Conservation (phyloP, 1,139 yeast species). For the Barnettozyma hawaiiensis region DNA sequence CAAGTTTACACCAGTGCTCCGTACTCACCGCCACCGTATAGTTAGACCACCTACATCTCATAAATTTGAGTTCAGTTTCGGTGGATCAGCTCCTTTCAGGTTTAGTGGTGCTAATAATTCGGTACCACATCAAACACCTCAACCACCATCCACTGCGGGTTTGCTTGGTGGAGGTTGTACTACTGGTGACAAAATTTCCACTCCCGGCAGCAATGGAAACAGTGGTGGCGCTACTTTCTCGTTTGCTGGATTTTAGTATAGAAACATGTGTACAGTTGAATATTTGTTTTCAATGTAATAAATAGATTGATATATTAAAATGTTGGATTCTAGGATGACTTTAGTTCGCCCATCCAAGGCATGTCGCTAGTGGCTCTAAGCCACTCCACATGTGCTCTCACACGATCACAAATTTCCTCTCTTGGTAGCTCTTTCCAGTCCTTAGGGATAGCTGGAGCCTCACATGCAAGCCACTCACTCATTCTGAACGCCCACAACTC, state of each 20-base stretch:
- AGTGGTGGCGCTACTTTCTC: not conserved
- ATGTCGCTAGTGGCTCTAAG: constrained; percentile 25
- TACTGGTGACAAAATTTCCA: not conserved
- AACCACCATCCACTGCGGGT: not conserved
- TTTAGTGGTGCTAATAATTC: not conserved
- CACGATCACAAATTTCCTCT: constrained; percentile 33
- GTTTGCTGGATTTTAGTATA: not conserved
- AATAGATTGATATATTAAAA: not conserved
- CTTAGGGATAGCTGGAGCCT: constrained; percentile 39
- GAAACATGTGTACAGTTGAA: not conserved
- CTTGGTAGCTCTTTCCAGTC: constrained; percentile 41
- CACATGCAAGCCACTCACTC: constrained; percentile 52
- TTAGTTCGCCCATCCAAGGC: constrained; percentile 24
- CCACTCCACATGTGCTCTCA: constrained; percentile 24
- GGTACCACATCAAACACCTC: too few species aligned
- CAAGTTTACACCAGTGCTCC: not conserved
- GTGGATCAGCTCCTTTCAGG: not conserved
- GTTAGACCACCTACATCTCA: not conserved
- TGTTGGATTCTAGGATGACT: constrained; percentile 18
- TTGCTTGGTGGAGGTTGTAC: not conserved
- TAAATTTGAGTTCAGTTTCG: not conserved
- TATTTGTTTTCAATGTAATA: not conserved
- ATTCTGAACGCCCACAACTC: constrained; percentile 53
- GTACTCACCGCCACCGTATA: not conserved
- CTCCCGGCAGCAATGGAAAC: not conserved